Evolutionary conservation across 2,329 filamentous ascomycete species (phyloP), one percentile per base, ranked within the genome.

Genomic region (Grosmannia penicillata): DNA sequence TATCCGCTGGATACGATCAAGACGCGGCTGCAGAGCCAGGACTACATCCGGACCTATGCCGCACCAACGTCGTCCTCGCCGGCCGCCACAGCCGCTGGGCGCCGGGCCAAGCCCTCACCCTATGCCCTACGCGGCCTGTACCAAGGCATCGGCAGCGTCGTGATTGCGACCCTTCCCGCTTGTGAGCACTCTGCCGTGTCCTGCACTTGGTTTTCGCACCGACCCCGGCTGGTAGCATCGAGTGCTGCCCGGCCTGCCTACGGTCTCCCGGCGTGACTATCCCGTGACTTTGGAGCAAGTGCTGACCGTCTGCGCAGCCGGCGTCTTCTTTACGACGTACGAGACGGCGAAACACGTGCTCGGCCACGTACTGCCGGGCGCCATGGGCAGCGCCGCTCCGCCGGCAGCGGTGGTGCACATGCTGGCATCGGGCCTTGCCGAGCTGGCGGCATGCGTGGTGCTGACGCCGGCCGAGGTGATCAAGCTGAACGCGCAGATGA

Each of bases 401-500:
- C 82, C 83, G 1, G 65, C 72, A 36, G 75, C 84, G 0, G 47
- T 85, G 9, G 70, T 86, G 39, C 80, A 94, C 53, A 71, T 81
- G 6, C 58, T 71, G 4, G 79, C 85, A 11, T 93, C 84, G 2
- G 78, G 76, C 2, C 60, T 75, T 14, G 87, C 80, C 1, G 87
- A 95, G 58, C 71, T 86, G 48, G 82, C 85, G 4, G 87, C 84
- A 6, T 94, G 87, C 53, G 67, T 85, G 17, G 82, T 94, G 43
- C 71, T 94, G 26, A 89, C 86, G 0, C 87, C 86, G 0, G 84
- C 85, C 13, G 86, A 94, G 55, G 83, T 93, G 8, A 73, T 94
- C 45, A 94, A 95, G 61, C 86, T 93, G 54, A 94, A 94, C 56
- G 85, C 87, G 0, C 86, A 94, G 56, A 86, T 94, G 70, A 65